Evolutionary conservation across 2,329 filamentous ascomycete species (phyloP), one percentile per base, ranked within the genome.

Genomic region (Pezicula radicicola): DNA sequence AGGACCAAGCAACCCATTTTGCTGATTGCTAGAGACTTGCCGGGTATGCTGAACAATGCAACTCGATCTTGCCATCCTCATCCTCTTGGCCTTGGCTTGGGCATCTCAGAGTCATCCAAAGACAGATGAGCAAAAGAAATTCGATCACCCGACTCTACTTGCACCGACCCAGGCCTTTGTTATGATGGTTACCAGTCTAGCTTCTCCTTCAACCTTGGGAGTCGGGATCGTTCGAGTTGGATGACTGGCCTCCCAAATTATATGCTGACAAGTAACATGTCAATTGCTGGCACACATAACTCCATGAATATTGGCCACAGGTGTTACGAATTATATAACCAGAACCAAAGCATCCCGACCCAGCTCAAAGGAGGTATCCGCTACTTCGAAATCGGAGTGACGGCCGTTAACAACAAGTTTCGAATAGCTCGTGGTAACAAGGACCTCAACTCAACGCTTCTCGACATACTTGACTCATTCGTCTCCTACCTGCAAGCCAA

Each of bases 221-320:
- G 55, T 28, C 61, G 63, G 33, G 56, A 64, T 40, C 61, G 70
- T 30, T 61, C 69, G 6, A 49, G 55, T 36, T 79, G 76, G 76
- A 78, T 78, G 76, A 63, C 64, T 18, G 46, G 47, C 6, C 60
- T 78, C 10, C 72, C 73, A 27, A 72, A 78, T 61, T 55, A 63
- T 25, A 64, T 68, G 35, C 66, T 64, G 43, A 63, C 80, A 33
- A 68, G 74, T 30, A 69, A 64, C 47, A 68, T 80, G 40, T 77
- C 75, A 43, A 72, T 80, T 52, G 77, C 77, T 0, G 77, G 77
- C 28, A 79, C 77, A 2, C 77, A 80, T 65, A 76, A 80, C 61
- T 78, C 76, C 21, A 73, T 80, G 72, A 79, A 77, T 16, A 75
- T 73, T 56, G 61, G 65, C 42, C 65, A 76, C 50, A 57, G 53